phyloP scores from a whole-genome alignment of 371 early-diverging fungal species.

The Fennellomyces sp. region DNA sequence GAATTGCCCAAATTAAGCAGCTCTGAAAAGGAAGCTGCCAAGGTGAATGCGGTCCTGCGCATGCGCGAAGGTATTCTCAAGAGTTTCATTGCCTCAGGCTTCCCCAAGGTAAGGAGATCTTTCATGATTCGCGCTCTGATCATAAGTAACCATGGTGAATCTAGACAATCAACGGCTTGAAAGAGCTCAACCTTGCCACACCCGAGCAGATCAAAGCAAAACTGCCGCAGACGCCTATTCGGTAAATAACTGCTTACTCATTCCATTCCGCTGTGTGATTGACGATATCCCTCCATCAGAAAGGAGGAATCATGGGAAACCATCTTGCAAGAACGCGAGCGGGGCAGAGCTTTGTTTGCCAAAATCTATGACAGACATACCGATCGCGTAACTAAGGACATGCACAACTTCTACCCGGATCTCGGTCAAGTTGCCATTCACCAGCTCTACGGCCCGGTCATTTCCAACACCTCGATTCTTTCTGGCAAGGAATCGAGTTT shows the following conservation, averaged over 20 bases:
- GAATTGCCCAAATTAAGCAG: not conserved
- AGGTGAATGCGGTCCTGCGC: slow-evolving; percentile 25
- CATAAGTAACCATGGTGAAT: too few relatives aligned
- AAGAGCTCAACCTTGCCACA: slow-evolving; percentile 25
- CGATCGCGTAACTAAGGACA: slow-evolving; percentile 27
- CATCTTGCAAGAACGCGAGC: slow-evolving; percentile 66
- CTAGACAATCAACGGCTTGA: slow-evolving; percentile 42
- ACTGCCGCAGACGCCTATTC: slow-evolving; percentile 11
- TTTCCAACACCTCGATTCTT: slow-evolving; percentile 27
- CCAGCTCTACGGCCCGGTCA: slow-evolving; percentile 36
- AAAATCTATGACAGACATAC: slow-evolving; percentile 39
- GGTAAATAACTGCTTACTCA: too few relatives aligned
- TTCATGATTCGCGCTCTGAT: too few relatives aligned
- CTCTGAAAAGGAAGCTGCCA: slow-evolving; percentile 16
- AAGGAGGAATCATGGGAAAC: slow-evolving; percentile 77
- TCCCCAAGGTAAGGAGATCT: slow-evolving; percentile 34
- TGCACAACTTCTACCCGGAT: slow-evolving; percentile 32
- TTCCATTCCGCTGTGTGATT: too few relatives aligned
- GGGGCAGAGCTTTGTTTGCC: slow-evolving; percentile 36
- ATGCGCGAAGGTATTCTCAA: slow-evolving; percentile 43
- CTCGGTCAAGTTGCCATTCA: slow-evolving; percentile 35
- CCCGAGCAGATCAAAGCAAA: slow-evolving; percentile 22
- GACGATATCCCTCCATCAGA: too few relatives aligned
- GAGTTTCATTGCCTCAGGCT: slow-evolving; percentile 35
- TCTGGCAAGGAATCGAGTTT: slow-evolving; percentile 35